Conservation (phyloP, 176 grass and related monocot genomes). For the Triticum urartu region DNA sequence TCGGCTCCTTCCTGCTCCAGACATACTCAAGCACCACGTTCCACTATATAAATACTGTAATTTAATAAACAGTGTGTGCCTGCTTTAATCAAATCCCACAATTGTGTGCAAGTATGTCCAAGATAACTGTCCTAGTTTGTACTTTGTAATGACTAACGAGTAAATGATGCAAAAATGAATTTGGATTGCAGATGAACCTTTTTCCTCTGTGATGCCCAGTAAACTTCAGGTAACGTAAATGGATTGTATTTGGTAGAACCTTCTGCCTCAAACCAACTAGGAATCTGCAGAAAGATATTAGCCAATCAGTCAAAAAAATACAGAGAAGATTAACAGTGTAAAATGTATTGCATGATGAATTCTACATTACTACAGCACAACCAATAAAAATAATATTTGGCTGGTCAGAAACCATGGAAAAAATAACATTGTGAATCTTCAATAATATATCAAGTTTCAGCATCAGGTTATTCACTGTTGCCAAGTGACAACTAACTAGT, state of each 20-base stretch:
- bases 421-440: slow-evolving; percentile 4
- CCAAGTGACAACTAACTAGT: not conserved
- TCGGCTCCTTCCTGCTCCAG: slow-evolving; percentile 1
- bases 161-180: not conserved
- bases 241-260: slow-evolving; percentile 80
- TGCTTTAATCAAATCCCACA: not conserved
- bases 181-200: slow-evolving; percentile 48
- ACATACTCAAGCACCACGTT: not conserved
- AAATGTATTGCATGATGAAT: not conserved
- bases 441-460: slow-evolving; percentile 4
- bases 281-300: slow-evolving; percentile 62
- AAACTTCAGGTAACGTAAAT: slow-evolving; percentile 90
- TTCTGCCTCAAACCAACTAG: slow-evolving; percentile 76
- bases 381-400: not conserved
- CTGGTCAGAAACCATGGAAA: not conserved
- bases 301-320: not conserved
- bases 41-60: slow-evolving; percentile 14
- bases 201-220: slow-evolving; percentile 82
- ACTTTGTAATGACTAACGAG: not conserved
- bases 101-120: not conserved
- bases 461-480: not conserved
- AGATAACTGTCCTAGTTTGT: not conserved
- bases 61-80: not conserved
- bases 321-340: not conserved
- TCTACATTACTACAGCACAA: slow-evolving; percentile 11